A percentile compares a stretch with the other conserved stretches of the same genome.
These are phyloP conservation scores for Setaria viridis DNA, from an alignment of 202 grass and related monocot species.

Conservation along the genomic window DNA sequence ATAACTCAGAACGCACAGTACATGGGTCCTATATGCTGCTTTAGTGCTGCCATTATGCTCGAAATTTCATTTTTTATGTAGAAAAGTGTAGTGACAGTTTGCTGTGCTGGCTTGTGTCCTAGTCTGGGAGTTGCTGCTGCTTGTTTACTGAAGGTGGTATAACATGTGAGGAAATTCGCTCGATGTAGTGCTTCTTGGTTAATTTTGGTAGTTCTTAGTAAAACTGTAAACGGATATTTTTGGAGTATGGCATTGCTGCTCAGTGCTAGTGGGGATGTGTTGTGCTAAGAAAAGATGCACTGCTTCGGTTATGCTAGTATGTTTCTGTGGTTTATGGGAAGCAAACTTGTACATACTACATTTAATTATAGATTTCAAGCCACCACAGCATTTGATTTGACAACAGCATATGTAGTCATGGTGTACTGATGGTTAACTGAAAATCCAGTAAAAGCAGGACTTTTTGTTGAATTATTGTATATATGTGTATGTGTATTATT, in stretches of 20 bases:
- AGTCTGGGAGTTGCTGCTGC: too few relatives aligned
- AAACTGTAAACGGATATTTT: not conserved
- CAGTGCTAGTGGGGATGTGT: not conserved
- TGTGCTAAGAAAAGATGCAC: not conserved
- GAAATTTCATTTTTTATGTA: not conserved
- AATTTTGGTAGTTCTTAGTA: not conserved
- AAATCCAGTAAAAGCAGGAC: not conserved
- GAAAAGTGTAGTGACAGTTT: not conserved
- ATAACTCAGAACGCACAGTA: not conserved
- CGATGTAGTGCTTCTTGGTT: not conserved
- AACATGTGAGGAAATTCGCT: not conserved
- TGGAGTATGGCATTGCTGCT: constrained; percentile 23
- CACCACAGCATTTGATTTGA: not conserved
- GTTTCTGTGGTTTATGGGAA: not conserved
- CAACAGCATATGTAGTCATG: not conserved
- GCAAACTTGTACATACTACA: not conserved
- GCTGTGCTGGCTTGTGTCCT: not conserved
- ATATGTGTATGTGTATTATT: not conserved
- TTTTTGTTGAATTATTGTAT: not conserved
- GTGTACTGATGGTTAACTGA: not conserved
- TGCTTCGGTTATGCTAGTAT: not conserved
- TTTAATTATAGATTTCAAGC: constrained; percentile 1
- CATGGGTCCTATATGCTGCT: not conserved
- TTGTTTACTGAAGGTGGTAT: not conserved
- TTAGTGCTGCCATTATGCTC: constrained; percentile 2